A percentile compares a stretch with the other conserved stretches of the same genome.
Conservation (phyloP, 2,329 filamentous ascomycete genomes). For the Colletotrichum sp. region DNA sequence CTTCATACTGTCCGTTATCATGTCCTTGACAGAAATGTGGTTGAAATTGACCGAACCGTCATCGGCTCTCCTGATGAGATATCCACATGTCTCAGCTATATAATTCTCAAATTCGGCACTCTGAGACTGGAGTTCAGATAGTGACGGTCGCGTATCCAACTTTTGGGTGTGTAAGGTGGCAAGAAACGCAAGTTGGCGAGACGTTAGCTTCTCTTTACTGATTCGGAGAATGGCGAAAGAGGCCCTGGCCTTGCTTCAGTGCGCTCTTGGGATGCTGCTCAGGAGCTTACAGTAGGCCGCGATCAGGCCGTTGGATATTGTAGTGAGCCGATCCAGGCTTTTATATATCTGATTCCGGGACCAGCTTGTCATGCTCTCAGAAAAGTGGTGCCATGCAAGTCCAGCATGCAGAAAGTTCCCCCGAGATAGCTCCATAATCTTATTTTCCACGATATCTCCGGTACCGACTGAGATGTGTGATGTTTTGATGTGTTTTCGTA, state of each 20-base stretch:
- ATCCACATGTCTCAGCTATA: rapidly evolving
- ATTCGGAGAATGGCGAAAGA: neutral
- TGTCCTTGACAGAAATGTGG: rapidly evolving
- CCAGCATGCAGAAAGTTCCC: neutral
- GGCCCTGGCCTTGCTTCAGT: rapidly evolving
- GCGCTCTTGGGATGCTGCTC: neutral
- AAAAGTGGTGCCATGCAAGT: neutral
- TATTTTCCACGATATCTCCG: rapidly evolving
- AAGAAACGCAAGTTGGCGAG: neutral
- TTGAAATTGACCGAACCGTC: rapidly evolving
- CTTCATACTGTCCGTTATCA: rapidly evolving
- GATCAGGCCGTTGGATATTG: rapidly evolving
- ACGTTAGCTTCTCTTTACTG: neutral
- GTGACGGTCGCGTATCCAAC: rapidly evolving
- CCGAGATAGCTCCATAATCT: neutral
- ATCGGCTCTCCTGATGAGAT: rapidly evolving
- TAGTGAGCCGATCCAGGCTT: neutral
- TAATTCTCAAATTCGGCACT: rapidly evolving
- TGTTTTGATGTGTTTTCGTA: rapidly evolving
- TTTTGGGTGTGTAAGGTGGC: neutral
- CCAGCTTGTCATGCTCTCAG: rapidly evolving
- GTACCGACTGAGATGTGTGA: rapidly evolving
- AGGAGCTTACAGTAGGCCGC: neutral
- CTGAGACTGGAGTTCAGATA: neutral
- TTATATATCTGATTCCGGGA: rapidly evolving